Evolutionary conservation across 1,284 basidiomycete genomes (phyloP).

Genomic region (Papiliotrema terrestris): DNA sequence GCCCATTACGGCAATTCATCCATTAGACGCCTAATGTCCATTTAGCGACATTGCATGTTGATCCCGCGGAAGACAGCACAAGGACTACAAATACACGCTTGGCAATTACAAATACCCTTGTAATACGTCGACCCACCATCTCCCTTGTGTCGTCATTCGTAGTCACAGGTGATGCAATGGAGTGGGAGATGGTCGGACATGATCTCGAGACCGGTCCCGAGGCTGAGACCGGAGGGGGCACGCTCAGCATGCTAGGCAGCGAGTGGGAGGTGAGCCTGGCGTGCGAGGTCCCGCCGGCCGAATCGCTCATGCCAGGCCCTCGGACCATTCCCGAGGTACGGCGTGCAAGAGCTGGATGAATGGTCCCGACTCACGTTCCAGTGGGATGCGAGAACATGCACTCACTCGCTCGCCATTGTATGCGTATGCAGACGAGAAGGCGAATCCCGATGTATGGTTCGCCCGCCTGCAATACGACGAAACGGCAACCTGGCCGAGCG

Average conservation of each 20-base stretch:
- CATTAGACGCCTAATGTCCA: too few species aligned
- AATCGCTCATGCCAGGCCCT: constrained; percentile 18
- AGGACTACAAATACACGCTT: too few species aligned
- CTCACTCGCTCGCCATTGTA: constrained; percentile 31
- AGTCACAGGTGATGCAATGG: neutral
- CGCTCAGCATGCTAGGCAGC: neutral
- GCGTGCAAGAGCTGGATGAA: neutral
- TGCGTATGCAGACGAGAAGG: constrained; percentile 16
- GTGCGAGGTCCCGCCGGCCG: too few species aligned
- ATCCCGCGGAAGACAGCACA: too few species aligned
- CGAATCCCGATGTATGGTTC: constrained; percentile 31
- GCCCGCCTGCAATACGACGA: constrained; percentile 19
- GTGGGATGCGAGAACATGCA: constrained; percentile 47
- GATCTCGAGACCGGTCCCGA: neutral
- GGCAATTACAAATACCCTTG: too few species aligned
- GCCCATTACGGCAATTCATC: too few species aligned
- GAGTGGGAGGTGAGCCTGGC: constrained; percentile 4
- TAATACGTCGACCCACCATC: too few species aligned
- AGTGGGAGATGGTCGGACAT: neutral
- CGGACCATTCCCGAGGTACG: constrained; percentile 39
- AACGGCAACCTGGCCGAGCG: constrained; percentile 32
- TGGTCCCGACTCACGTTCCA: neutral
- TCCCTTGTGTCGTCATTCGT: too few species aligned
- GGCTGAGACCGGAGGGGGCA: neutral
- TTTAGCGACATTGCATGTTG: too few species aligned